Base-by-base conservation (phyloP, 1,284 basidiomycete species). In the Ustilago curta region DNA sequence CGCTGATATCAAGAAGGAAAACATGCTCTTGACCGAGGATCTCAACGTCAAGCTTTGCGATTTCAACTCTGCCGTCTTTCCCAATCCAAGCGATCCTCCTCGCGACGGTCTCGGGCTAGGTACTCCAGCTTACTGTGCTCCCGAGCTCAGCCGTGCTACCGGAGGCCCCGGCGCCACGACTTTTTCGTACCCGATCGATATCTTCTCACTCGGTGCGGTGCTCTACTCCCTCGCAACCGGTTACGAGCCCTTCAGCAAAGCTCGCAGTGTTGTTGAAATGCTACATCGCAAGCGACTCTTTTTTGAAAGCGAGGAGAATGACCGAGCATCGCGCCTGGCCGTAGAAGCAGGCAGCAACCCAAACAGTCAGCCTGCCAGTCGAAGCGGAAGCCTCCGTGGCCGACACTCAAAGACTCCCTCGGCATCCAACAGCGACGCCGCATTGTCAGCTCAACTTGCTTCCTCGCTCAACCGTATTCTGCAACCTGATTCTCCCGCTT, bases 1-100 rank as follows among this genome's bases (percentile, higher is more conserved):
- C 44, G 76, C 78, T 11, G 83, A 84, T 57, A 74, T 84, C 54
- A 84, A 84, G 63, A 77, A 79, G 56, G 81, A 84, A 51, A 84
- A 84, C 56, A 78, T 83, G 54, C 67, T 83, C 39, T 55, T 84
- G 29, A 75, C 80, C 16, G 64, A 73, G n/a, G 66, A 75, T 16
- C 71, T 82, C 37, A 23, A 64, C 16, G 61, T 81, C 53, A 83
- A 84, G 61, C 64, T 84, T 4, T 83, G 81, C 63, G 83, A 84
- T 47, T 84, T 84, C 42, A 81, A 81, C 42, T 82, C 82, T 18
- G 82, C 83, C n/a, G 70, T 83, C 18, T 84, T 83, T 29, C 77
- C 79, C 42, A 77, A 76, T 39, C 71, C 81, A 0, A 59, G 55
- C 45, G 75, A 68, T 40, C 81, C 79, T 12, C 78, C 79, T 0